Evolutionary conservation across 23 red algal species (phyloP).

Genomic region (Chondrus crispus): DNA sequence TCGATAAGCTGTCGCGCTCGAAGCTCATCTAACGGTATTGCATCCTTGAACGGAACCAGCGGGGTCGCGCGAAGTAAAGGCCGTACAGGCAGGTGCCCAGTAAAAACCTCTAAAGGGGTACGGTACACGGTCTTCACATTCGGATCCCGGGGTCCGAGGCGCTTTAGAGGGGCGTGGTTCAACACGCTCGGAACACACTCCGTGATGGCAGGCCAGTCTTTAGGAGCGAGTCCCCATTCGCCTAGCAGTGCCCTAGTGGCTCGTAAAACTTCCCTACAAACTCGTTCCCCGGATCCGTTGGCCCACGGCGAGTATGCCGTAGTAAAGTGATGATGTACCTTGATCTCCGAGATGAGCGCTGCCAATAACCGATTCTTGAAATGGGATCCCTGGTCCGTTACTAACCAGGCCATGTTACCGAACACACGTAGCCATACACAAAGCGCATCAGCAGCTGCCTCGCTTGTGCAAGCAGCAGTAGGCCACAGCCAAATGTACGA

Average conservation of each 20-base stretch:
- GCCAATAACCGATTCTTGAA: not conserved
- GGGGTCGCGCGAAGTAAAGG: not conserved
- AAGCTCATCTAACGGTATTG: not conserved
- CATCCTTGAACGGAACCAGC: not conserved
- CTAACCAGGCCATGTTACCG: not conserved
- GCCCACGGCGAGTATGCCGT: constrained; percentile 30
- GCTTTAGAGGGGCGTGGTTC: not conserved
- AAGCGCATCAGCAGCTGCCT: not conserved
- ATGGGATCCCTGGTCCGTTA: not conserved
- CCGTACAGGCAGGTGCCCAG: not conserved
- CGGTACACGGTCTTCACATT: not conserved
- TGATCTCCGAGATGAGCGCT: not conserved
- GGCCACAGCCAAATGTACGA: constrained; percentile 26
- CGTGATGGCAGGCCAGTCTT: not conserved
- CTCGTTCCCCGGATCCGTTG: constrained; percentile 23
- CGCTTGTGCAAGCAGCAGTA: not conserved
- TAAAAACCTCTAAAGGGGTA: not conserved
- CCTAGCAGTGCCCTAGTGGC: not conserved
- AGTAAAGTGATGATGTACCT: constrained; percentile 33
- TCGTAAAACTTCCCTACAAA: not conserved
- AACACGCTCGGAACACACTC: not conserved
- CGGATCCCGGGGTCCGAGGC: not conserved
- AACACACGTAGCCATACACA: not conserved
- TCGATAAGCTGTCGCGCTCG: not conserved
- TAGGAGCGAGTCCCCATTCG: not conserved